Base-by-base conservation (phyloP, 208 protist genomes). In the Eutreptiella sp. region DNA sequence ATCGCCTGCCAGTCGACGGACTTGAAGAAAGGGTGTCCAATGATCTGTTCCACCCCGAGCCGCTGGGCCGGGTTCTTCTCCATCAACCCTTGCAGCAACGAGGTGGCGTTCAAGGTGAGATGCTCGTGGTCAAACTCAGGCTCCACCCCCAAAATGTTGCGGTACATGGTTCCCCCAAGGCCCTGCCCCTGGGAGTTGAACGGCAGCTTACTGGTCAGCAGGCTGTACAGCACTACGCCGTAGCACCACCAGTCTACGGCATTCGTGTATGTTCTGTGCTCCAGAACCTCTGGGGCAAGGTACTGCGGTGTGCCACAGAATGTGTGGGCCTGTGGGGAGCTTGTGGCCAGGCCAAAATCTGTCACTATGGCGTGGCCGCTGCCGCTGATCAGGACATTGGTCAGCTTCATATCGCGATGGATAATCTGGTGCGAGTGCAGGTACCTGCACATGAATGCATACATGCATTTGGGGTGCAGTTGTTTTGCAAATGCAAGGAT, bases 231-330 rank as follows among this genome's bases (percentile, higher is more conserved):
- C 11, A 55, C 11, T 11, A 24, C 27, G n/a, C 50, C 50, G 31
- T 33, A 57, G 23, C 46, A 48, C 83, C 84, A 89, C 79, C 79
- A 88, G 55, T 89, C 84, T 5, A 88, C 77, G 19, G 72, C 60
- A 28, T 78, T 81, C 19, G 77, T 77, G 60, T 84, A 67, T 0
- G 46, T 64, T 11, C 60, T 53, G 0, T 63, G 53, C 32, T 61
- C 28, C 4, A 89, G 27, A 32, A 85, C 58, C 46, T 88, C 76
- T 2, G 78, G 67, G 14, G 84, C 52, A 28, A 67, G 28, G 62
- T 42, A 68, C 3, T n/a, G 9, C 16, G 54, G 54, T 28, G 54
- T 62, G 19, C 59, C 59, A 59, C 54, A 62, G 42, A 62, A 63
- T n/a, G 54, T 62, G 19, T 41, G n/a, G n/a, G n/a, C n/a, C n/a